Conservation (phyloP, 441 rosid genomes). For the Aleurites moluccanus region DNA sequence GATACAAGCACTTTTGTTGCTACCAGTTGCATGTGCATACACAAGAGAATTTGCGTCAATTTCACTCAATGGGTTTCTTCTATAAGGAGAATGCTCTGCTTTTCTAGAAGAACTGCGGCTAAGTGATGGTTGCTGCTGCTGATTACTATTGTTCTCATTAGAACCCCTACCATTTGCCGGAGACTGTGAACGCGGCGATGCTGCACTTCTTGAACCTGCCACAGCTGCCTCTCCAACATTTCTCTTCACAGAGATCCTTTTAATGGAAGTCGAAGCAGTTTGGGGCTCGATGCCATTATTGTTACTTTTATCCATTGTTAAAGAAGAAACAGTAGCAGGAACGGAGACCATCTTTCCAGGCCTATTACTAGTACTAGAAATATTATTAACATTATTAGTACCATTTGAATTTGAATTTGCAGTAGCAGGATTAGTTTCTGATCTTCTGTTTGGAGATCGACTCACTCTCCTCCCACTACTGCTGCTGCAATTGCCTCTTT, state of each 20-base stretch:
- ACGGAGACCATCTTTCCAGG: slow-evolving; percentile 79
- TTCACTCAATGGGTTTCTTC: slow-evolving; percentile 67
- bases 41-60: slow-evolving; percentile 52
- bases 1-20: slow-evolving; percentile 26
- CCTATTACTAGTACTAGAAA: slow-evolving; percentile 16
- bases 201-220: slow-evolving; percentile 34
- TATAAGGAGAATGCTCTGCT: slow-evolving; percentile 72
- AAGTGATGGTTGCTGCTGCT: slow-evolving; percentile 46
- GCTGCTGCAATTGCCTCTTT: slow-evolving; percentile 40
- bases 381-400: slow-evolving; percentile 20
- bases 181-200: slow-evolving; percentile 73
- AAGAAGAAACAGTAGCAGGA: slow-evolving; percentile 66
- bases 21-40: slow-evolving; percentile 40
- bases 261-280: slow-evolving; percentile 28
- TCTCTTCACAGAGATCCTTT: slow-evolving; percentile 64
- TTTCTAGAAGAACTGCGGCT: slow-evolving; percentile 65
- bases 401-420: slow-evolving; percentile 13
- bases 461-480: slow-evolving; percentile 63
- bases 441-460: slow-evolving; percentile 73
- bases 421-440: slow-evolving; percentile 36
- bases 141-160: slow-evolving; percentile 23
- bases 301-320: slow-evolving; percentile 46
- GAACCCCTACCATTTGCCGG: slow-evolving; percentile 41
- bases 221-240: slow-evolving; percentile 37
- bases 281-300: slow-evolving; percentile 23